These are phyloP conservation scores for Eragrostis nindensis DNA, from an alignment of 176 grass and related monocot genomes.

Conservation along the genomic window DNA sequence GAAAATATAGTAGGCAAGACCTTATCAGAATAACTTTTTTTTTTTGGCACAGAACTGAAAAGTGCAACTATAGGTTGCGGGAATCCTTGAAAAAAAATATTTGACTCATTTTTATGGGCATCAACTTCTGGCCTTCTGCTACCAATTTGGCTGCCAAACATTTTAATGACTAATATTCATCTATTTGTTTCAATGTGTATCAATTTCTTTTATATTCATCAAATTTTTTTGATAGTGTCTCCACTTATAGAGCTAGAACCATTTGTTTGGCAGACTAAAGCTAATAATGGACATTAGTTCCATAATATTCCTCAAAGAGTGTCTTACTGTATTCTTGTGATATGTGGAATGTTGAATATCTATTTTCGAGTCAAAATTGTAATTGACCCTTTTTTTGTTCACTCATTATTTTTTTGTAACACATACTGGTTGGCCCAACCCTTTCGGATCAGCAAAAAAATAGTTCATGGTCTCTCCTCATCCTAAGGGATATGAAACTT, in stretches of 20 bases:
- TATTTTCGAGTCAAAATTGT: neutral
- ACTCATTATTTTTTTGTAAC: neutral
- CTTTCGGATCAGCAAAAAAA: neutral
- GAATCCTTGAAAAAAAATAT: neutral
- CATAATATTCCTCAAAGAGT: neutral
- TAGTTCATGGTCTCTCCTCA: neutral
- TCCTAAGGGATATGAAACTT: neutral
- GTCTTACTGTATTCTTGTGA: neutral
- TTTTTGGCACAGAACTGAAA: constrained; percentile 3
- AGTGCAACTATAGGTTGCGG: neutral
- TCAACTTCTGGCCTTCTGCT: neutral
- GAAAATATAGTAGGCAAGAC: neutral
- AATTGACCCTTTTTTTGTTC: neutral
- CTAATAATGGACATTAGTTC: neutral
- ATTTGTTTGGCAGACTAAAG: constrained; percentile 1
- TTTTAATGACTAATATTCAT: neutral
- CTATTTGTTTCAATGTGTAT: neutral
- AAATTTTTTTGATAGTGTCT: neutral
- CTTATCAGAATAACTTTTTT: neutral
- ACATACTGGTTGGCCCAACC: neutral
- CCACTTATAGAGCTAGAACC: neutral
- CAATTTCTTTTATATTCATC: neutral
- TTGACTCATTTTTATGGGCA: neutral
- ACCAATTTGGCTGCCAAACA: neutral
- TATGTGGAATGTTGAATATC: neutral